phyloP scores from a whole-genome alignment of 2,329 filamentous ascomycete genomes.

The Sordariomycetes sp. region DNA sequence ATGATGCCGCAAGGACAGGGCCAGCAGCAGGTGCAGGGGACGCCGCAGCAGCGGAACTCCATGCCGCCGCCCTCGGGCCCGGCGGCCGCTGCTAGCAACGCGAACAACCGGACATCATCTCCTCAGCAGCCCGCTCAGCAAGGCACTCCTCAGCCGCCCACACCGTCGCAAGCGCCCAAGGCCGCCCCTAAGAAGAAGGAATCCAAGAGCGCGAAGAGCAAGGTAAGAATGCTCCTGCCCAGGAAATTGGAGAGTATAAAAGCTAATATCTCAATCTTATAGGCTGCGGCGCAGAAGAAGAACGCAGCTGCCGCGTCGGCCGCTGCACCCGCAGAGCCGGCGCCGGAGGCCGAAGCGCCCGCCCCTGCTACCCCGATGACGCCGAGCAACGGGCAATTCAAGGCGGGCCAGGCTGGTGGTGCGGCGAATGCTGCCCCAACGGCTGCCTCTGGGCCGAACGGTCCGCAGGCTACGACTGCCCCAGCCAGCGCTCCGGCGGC shows the following conservation, averaged over 20 bases:
- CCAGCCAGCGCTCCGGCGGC: slow-evolving; percentile 24
- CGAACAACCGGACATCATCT: slow-evolving; percentile 45
- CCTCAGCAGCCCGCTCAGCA: slow-evolving; percentile 39
- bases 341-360: slow-evolving; percentile 45
- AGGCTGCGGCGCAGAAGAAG: slow-evolving; percentile 52
- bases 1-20: slow-evolving; percentile 28
- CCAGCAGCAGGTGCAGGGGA: slow-evolving; percentile 48
- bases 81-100: slow-evolving; percentile 31
- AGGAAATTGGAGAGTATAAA: not conserved
- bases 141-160: slow-evolving; percentile 58
- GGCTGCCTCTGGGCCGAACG: slow-evolving; percentile 13
- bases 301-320: slow-evolving; percentile 21
- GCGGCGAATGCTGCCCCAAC: not conserved
- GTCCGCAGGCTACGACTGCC: slow-evolving; percentile 16
- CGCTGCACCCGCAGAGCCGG: slow-evolving; percentile 42
- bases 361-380: slow-evolving; percentile 56
- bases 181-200: slow-evolving; percentile 70
- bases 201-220: slow-evolving; percentile 50
- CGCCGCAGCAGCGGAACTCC: slow-evolving; percentile 55
- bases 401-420: slow-evolving; percentile 24
- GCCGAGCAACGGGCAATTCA: slow-evolving; percentile 43
- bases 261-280: slow-evolving; percentile 14
- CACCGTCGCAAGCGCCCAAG: slow-evolving; percentile 64
- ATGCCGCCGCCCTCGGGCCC: slow-evolving; percentile 60
- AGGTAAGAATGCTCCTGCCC: slow-evolving; percentile 39